These are phyloP conservation scores for Aspergillus mulundensis DNA, from an alignment of 495 filamentous ascomycete species.

Conservation along the genomic window DNA sequence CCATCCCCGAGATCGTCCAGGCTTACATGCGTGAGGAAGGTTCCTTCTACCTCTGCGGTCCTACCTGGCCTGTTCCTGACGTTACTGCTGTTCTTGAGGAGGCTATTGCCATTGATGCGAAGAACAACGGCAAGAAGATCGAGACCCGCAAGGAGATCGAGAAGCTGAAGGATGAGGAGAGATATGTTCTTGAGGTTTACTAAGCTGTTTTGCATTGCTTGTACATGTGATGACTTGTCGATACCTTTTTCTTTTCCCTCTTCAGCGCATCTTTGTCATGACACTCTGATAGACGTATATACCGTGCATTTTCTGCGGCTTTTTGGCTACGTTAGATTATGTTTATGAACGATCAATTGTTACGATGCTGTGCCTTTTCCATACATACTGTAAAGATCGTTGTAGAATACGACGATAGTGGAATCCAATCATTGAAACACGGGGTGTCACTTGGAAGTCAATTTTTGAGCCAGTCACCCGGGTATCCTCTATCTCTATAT, in stretches of 20 bases:
- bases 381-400: no score
- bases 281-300: slow-evolving; percentile 12
- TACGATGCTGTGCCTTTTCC: neutral
- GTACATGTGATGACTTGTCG: slow-evolving; percentile 18
- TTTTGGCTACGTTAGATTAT: neutral
- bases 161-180: slow-evolving; percentile 84
- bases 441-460: no score
- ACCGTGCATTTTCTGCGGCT: neutral
- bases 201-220: slow-evolving; percentile 40
- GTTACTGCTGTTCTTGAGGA: slow-evolving; percentile 91
- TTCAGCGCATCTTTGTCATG: slow-evolving; percentile 22
- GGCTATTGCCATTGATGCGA: slow-evolving; percentile 78
- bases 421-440: no score
- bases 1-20: slow-evolving; percentile 75
- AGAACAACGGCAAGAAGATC: slow-evolving; percentile 67
- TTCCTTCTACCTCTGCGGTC: slow-evolving; percentile 93
- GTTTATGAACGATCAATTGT: neutral
- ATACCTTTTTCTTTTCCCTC: slow-evolving; percentile 22
- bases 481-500: slow-evolving; percentile 20
- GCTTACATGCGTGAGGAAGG: slow-evolving; percentile 87
- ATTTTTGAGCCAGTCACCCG: neutral
- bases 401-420: no score
- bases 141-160: slow-evolving; percentile 93
- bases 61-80: slow-evolving; percentile 99
- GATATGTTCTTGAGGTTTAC: slow-evolving; percentile 96